phyloP scores from a whole-genome alignment of 2,329 filamentous ascomycete species.

The Karstenula rhodostoma region DNA sequence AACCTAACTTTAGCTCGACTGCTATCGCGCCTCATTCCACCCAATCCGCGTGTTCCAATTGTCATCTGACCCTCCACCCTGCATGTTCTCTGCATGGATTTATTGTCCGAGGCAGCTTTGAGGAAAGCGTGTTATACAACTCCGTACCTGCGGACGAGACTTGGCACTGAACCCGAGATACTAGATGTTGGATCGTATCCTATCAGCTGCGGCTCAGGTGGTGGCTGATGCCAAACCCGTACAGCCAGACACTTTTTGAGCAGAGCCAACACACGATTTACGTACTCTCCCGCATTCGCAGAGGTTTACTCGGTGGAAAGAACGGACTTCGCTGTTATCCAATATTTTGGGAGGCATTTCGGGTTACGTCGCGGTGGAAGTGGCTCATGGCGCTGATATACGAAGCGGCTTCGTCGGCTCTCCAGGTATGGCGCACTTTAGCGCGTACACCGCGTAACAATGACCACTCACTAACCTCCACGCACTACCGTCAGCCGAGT shows the following conservation, averaged over 20 bases:
- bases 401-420: conserved; percentile 1
- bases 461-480: conserved; percentile 8
- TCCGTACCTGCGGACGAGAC: neutral
- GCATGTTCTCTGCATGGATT: neutral
- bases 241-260: neutral
- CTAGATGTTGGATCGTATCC: neutral
- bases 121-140: neutral
- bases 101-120: conserved; percentile 5
- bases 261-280: conserved; percentile 1
- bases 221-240: conserved; percentile 10
- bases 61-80: conserved; percentile 5
- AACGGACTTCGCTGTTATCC: neutral
- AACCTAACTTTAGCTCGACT: neutral
- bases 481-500: neutral
- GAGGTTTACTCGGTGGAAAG: neutral
- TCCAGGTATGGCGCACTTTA: conserved; percentile 3
- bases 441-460: neutral
- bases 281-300: neutral
- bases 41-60: neutral
- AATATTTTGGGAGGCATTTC: conserved; percentile 1
- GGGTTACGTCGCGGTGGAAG: neutral
- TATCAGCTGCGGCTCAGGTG: conserved; percentile 12
- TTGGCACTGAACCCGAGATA: neutral
- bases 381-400: neutral
- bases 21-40: neutral